Evolutionary conservation across 345 rosid genomes (phyloP).

Genomic region (Anastatica hierochuntica): DNA sequence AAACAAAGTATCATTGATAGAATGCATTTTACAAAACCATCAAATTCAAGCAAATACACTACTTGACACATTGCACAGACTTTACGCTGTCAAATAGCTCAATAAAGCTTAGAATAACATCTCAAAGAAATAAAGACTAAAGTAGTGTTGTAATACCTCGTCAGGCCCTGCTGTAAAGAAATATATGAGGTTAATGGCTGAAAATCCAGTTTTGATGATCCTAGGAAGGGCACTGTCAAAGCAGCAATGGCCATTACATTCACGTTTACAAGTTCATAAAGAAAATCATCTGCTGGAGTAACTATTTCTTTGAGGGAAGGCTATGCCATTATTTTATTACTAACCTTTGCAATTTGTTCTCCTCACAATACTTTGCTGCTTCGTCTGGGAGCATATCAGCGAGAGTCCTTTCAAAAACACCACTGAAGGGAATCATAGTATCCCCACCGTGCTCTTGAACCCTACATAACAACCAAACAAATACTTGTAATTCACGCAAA

Average conservation of each 20-base stretch:
- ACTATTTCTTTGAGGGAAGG: not conserved
- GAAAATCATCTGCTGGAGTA: not conserved
- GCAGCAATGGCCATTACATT: constrained; percentile 3
- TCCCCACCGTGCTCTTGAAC: constrained; percentile 97
- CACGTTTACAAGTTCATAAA: not conserved
- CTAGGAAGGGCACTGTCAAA: constrained; percentile 78
- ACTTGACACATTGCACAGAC: not conserved
- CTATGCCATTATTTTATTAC: constrained; percentile 17
- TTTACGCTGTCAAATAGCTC: not conserved
- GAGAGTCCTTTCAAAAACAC: constrained; percentile 63
- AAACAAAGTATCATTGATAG: constrained; percentile 7
- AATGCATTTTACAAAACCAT: not conserved
- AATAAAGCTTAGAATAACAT: not conserved
- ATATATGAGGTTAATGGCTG: constrained; percentile 92
- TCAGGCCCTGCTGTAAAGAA: constrained; percentile 97
- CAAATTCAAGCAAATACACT: not conserved
- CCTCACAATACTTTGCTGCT: constrained; percentile 81
- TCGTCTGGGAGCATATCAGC: constrained; percentile 75
- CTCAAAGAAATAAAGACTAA: not conserved
- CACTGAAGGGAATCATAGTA: constrained; percentile 89
- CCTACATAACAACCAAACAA: constrained; percentile 35
- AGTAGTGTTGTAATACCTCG: constrained; percentile 47
- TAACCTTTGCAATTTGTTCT: constrained; percentile 92
- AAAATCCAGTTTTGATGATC: constrained; percentile 95
- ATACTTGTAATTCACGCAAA: too few relatives aligned